These are phyloP conservation scores for Solanum aculeatissimum DNA, from an alignment of 305 asterid species.

Conservation along the genomic window DNA sequence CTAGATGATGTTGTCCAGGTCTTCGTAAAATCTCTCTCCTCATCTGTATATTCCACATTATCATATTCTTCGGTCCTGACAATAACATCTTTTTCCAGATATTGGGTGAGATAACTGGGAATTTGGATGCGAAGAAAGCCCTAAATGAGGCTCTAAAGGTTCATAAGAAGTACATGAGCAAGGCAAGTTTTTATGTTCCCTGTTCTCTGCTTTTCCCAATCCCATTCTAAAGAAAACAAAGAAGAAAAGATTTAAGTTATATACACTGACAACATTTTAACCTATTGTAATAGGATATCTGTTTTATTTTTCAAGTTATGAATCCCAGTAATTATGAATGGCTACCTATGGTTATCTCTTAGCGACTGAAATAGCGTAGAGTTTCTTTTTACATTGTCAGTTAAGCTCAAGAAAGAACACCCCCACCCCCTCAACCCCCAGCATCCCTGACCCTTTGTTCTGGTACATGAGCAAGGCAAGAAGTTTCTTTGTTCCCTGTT, in stretches of 20 bases:
- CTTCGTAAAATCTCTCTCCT: not conserved
- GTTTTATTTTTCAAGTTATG: not conserved
- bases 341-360: not conserved
- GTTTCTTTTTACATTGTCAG: not conserved
- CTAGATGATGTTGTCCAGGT: slow-evolving; percentile 91
- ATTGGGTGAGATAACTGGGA: slow-evolving; percentile 82
- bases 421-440: not conserved
- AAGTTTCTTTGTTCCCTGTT: not conserved
- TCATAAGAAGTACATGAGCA: slow-evolving; percentile 75
- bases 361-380: not conserved
- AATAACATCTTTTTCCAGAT: slow-evolving; percentile 25
- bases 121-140: slow-evolving; percentile 82
- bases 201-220: not conserved
- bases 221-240: not conserved
- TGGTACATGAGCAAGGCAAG: not conserved
- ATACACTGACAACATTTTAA: not conserved
- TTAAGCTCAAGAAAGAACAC: not conserved
- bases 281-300: not conserved
- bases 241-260: not conserved
- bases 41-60: not conserved
- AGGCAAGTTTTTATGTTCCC: slow-evolving; percentile 32
- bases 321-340: not conserved
- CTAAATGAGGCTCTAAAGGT: slow-evolving; percentile 57
- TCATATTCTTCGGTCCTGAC: not conserved
- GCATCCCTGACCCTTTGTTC: not conserved